Percentiles rank a stretch among this genome's conserved stretches.
Conservation (phyloP, 23 red algal species). For the Gracilaria gracilis region DNA sequence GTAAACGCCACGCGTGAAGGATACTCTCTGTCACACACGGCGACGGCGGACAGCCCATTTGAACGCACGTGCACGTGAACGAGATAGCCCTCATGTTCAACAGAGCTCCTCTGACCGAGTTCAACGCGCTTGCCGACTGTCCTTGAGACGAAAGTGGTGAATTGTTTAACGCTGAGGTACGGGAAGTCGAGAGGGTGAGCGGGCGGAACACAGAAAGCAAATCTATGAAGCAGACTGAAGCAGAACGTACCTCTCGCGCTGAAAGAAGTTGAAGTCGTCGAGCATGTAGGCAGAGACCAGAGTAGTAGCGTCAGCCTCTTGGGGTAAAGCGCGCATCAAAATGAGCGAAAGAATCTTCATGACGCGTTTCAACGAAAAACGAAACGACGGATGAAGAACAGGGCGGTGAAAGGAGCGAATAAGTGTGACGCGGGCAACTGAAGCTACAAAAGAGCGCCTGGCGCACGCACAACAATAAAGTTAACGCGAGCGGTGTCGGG, state of each 20-base stretch:
- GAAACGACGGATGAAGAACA: conserved; percentile 6
- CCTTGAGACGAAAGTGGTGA: conserved; percentile 92
- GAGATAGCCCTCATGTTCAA: conserved; percentile 92
- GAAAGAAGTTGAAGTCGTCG: conserved; percentile 95
- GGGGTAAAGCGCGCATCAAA: conserved; percentile 65
- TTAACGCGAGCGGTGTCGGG: not conserved
- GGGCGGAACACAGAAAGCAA: not conserved
- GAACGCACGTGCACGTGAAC: conserved; percentile 86
- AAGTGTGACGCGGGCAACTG: not conserved
- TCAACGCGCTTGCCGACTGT: conserved; percentile 88
- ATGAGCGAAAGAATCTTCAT: conserved; percentile 95
- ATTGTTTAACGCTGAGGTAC: conserved; percentile 80
- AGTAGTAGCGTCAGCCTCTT: conserved; percentile 77
- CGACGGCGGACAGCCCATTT: conserved; percentile 82
- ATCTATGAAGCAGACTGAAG: not conserved
- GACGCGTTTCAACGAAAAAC: conserved; percentile 19
- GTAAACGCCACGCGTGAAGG: conserved; percentile 98
- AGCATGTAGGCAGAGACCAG: conserved; percentile 86
- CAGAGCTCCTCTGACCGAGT: conserved; percentile 84
- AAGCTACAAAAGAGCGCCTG: not conserved
- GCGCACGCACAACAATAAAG: not conserved
- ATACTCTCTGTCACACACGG: conserved; percentile 95
- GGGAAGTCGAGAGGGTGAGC: not conserved
- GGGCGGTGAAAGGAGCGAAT: not conserved
- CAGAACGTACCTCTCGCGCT: conserved; percentile 81